Conservation (phyloP, 768 basidiomycete species). For the Termitomyces titanicus region DNA sequence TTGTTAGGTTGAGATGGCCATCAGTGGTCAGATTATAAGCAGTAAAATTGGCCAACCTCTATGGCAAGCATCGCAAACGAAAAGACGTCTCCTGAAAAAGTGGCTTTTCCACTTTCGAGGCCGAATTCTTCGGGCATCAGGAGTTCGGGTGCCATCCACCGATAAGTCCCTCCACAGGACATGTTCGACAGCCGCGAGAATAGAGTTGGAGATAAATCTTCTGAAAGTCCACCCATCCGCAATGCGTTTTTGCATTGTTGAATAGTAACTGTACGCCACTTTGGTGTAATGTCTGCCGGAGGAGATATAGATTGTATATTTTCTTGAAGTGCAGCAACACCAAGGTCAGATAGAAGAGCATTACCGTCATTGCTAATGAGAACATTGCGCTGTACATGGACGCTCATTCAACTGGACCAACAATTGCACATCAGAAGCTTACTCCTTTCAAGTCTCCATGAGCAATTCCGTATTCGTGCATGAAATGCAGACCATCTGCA, state of each 20-base stretch:
- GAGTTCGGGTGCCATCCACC: slow-evolving; percentile 29
- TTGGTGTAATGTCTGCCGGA: neutral
- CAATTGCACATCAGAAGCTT: neutral
- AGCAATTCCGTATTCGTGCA: slow-evolving; percentile 24
- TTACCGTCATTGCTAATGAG: slow-evolving; percentile 11
- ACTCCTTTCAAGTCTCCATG: slow-evolving; percentile 41
- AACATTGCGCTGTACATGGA: slow-evolving; percentile 6
- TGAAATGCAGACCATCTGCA: slow-evolving; percentile 23
- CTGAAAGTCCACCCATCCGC: slow-evolving; percentile 1
- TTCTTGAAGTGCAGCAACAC: slow-evolving; percentile 6
- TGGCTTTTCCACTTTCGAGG: slow-evolving; percentile 9
- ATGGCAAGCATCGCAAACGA: slow-evolving; percentile 23
- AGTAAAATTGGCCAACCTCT: slow-evolving; percentile 1
- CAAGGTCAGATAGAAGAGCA: slow-evolving; percentile 13
- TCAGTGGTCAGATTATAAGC: neutral
- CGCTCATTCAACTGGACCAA: neutral
- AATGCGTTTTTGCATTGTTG: neutral
- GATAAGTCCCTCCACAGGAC: slow-evolving; percentile 19
- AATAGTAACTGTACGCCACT: neutral
- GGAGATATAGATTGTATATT: neutral
- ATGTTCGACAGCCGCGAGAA: slow-evolving; percentile 10
- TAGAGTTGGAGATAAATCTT: neutral
- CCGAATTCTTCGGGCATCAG: slow-evolving; percentile 15
- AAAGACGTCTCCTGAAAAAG: slow-evolving; percentile 26
- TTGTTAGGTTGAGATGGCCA: neutral